These are phyloP conservation scores for Botryococcus braunii DNA, from an alignment of 163 green algal species.

Conservation along the genomic window DNA sequence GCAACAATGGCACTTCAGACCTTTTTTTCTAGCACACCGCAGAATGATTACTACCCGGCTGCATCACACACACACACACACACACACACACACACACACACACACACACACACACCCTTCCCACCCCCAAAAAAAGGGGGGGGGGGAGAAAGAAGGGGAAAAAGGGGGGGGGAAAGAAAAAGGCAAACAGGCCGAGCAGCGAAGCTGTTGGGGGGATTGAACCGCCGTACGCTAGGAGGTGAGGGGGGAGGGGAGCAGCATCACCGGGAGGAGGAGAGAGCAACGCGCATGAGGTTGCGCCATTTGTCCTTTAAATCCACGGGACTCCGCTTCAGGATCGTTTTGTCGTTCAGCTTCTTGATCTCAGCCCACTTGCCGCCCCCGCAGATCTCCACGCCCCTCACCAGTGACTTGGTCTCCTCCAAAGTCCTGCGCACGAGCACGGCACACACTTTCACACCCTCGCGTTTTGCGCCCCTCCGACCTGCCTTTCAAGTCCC, in stretches of 20 bases:
- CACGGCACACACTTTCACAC: no score
- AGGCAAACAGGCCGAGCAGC: neutral
- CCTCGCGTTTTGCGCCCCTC: no score
- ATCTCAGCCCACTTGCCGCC: slow-evolving; percentile 25
- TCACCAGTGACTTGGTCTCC: slow-evolving; percentile 37
- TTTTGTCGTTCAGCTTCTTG: slow-evolving; percentile 22
- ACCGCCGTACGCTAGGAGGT: neutral
- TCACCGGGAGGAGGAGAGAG: no score
- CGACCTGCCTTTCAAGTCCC: no score
- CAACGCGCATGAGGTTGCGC: slow-evolving; percentile 37
- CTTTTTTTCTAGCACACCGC: neutral
- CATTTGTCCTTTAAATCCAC: slow-evolving; percentile 60
- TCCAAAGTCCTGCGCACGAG: slow-evolving; percentile 30
- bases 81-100: neutral
- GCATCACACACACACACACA: neutral
- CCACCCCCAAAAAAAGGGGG: neutral
- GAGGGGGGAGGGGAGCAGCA: slow-evolving; percentile 13
- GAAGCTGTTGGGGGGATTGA: neutral
- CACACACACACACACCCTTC: neutral
- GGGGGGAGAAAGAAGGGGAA: neutral
- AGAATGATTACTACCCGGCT: neutral
- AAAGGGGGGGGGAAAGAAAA: neutral
- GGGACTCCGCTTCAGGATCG: slow-evolving; percentile 24
- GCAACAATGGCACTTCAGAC: neutral
- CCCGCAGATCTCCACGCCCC: slow-evolving; percentile 34